Evolutionary conservation across 2,329 filamentous ascomycete genomes (phyloP), one percentile per base, ranked within the genome.

Genomic region (Clarireedia hainanense): DNA sequence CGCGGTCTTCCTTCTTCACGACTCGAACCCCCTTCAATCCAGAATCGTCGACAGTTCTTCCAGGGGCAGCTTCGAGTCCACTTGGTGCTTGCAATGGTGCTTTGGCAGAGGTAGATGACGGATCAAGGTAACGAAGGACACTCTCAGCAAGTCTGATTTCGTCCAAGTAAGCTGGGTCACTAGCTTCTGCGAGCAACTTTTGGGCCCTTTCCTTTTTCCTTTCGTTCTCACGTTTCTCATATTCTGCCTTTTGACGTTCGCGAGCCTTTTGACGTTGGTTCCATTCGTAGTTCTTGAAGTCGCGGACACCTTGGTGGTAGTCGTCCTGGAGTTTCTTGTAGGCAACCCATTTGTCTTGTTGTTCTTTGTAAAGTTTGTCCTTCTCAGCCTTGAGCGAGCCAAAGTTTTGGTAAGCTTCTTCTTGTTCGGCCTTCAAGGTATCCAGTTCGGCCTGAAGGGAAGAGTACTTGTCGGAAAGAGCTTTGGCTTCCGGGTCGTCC

Each of bases 111-210:
- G 76, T 74, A 57, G 83, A 78, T 15, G 76, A 81, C 2, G 92
- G 92, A 72, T 97, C 91, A 64, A 97, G 92, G 80, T 92, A 92
- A 64, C 86, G 85, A 65, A 97, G 88, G 47, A 99, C 79, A 70
- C 85, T 88, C 75, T 94, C 89, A 60, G 90, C 89, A 52, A 87
- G 87, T 66, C 91, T 82, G 68, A 99, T 96, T 76, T 99, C 91
- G 65, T 96, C 90, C 47, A 89, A 80, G 77, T 90, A 99, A 52
- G 94, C 94, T 15, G 87, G 91, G 66, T 89, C 86, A 69, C 85
- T 88, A 64, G 89, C 89, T 68, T 92, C 88, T 67, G 85, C 84
- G 42, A 95, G 84, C 72, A 89, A 80, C 71, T 85, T 81, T 73
- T 88, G 80, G 54, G 89, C 89, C 51, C 84, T 80, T 69, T 88